phyloP scores from a whole-genome alignment of 495 filamentous ascomycete genomes.

The Penicillium mononematosum region DNA sequence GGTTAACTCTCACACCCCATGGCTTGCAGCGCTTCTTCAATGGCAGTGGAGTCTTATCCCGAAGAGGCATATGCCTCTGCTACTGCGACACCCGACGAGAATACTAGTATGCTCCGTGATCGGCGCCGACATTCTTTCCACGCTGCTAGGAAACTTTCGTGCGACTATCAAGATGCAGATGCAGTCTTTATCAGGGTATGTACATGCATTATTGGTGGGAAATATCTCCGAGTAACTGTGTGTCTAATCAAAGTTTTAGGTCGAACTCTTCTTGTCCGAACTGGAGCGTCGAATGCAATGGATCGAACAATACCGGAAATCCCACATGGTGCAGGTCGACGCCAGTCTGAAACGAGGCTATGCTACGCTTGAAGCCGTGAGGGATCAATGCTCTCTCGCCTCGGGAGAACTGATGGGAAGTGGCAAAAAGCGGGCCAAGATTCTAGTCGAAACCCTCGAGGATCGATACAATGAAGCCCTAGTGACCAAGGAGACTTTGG shows the following conservation, averaged over 20 bases:
- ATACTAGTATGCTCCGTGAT: constrained; percentile 41
- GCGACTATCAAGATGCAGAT: constrained; percentile 64
- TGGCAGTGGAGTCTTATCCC: constrained; percentile 47
- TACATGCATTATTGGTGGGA: not conserved
- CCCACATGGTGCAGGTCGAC: constrained; percentile 78
- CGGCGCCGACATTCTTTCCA: constrained; percentile 66
- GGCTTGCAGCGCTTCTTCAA: constrained; percentile 47
- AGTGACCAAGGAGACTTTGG: constrained; percentile 78
- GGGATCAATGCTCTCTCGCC: constrained; percentile 83
- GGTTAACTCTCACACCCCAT: constrained; percentile 28
- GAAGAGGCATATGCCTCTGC: constrained; percentile 33
- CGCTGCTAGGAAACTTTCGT: constrained; percentile 56
- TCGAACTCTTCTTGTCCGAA: constrained; percentile 87
- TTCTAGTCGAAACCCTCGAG: constrained; percentile 94
- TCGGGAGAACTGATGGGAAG: constrained; percentile 88
- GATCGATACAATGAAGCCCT: constrained; percentile 85
- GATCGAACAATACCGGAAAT: constrained; percentile 83
- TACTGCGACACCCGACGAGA: constrained; percentile 36
- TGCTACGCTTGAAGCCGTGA: constrained; percentile 79
- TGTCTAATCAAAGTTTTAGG: constrained; percentile 43
- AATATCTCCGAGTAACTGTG: constrained; percentile 16
- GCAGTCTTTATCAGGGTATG: constrained; percentile 62
- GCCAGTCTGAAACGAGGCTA: constrained; percentile 78
- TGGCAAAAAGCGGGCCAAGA: constrained; percentile 75
- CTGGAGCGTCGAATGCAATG: constrained; percentile 82